Conservation (phyloP, 1,284 basidiomycete species). For the Dichomitus squalens region DNA sequence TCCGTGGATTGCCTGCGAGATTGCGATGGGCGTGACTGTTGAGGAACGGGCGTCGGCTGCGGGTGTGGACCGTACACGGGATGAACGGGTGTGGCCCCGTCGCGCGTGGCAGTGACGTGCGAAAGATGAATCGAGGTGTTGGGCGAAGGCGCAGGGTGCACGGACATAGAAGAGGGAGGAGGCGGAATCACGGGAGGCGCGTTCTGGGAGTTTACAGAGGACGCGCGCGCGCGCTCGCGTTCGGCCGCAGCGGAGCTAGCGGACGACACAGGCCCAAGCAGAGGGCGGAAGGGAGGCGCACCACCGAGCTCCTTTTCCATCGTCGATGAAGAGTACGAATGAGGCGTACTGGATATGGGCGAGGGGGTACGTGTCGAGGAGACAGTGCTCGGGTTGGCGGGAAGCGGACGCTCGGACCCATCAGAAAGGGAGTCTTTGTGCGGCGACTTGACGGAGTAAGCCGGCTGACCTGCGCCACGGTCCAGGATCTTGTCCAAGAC, state of each 20-base stretch:
- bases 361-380: conserved; percentile 22
- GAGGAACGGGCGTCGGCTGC: conserved; percentile 1
- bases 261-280: conserved; percentile 10
- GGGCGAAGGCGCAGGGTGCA: conserved; percentile 11
- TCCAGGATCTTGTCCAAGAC: conserved; percentile 2
- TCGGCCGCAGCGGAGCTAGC: conserved; percentile 20
- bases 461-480: not conserved
- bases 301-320: conserved; percentile 8
- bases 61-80: conserved; percentile 13
- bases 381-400: conserved; percentile 8
- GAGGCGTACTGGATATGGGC: conserved; percentile 17
- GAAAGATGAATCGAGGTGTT: conserved; percentile 10
- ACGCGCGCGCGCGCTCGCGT: conserved; percentile 22
- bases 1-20: conserved; percentile 19
- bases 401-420: conserved; percentile 10
- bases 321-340: conserved; percentile 7
- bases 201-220: conserved; percentile 23
- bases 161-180: conserved; percentile 13
- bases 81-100: conserved; percentile 13
- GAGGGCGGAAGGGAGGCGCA: conserved; percentile 1
- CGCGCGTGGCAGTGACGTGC: conserved; percentile 16
- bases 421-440: conserved; percentile 17
- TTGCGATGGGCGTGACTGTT: conserved; percentile 10
- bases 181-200: not conserved
- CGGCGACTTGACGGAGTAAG: not conserved